Conservation (phyloP, 805 yeast species). For the Candida jianshihensis region DNA sequence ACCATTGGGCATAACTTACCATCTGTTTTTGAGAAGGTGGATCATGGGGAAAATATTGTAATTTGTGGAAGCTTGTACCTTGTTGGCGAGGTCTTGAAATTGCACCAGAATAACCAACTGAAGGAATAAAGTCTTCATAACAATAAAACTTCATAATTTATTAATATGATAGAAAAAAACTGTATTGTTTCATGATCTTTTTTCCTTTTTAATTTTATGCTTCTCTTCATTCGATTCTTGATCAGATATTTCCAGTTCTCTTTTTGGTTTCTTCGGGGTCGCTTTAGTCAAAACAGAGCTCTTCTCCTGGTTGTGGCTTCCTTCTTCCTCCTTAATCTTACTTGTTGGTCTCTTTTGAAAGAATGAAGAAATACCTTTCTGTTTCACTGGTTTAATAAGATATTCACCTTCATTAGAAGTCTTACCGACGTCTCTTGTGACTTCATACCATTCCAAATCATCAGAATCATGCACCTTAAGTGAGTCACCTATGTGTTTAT, state of each 20-base stretch:
- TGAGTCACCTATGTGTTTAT: conserved; percentile 30
- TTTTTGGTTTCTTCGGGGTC: background rate
- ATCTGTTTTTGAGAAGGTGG: conserved; percentile 22
- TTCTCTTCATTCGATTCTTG: background rate
- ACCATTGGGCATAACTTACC: conserved; percentile 18
- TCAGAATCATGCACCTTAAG: conserved; percentile 32
- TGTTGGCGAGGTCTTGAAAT: conserved; percentile 46
- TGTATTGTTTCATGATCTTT: no score
- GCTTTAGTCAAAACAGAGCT: background rate
- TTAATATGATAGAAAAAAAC: no score
- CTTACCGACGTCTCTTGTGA: conserved; percentile 59
- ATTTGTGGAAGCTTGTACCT: conserved; percentile 70
- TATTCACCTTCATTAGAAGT: conserved; percentile 36
- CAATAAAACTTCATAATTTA: no score
- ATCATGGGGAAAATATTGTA: conserved; percentile 27
- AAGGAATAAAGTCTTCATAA: no score
- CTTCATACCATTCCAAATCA: conserved; percentile 46
- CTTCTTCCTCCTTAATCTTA: conserved; percentile 2
- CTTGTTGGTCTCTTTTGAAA: conserved; percentile 3
- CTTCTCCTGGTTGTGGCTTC: conserved; percentile 1
- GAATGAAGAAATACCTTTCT: conserved; percentile 9
- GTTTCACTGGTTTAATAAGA: conserved; percentile 23
- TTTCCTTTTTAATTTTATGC: background rate
- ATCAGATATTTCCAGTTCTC: background rate
- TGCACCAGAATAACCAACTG: conserved; percentile 16